These are phyloP conservation scores for Ceratobasidium sp. DNA, from an alignment of 1,284 basidiomycete genomes.

Conservation along the genomic window DNA sequence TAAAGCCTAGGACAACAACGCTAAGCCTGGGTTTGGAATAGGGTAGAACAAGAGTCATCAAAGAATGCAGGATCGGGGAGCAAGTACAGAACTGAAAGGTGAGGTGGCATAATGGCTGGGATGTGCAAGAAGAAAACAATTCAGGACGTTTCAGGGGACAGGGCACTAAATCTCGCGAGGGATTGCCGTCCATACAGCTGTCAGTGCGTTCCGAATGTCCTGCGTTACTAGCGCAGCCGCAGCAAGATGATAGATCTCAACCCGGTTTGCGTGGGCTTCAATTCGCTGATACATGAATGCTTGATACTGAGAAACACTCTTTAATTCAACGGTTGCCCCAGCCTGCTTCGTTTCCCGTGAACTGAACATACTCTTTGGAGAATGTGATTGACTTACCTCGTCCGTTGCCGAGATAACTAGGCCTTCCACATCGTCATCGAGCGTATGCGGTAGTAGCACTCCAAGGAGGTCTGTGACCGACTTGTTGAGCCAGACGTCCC, in stretches of 20 bases:
- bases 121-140: no score
- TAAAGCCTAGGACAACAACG: no score
- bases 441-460: neutral
- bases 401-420: no score
- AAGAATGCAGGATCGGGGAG: no score
- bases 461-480: neutral
- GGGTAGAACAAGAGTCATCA: no score
- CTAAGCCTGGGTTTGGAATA: no score
- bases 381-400: no score
- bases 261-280: neutral
- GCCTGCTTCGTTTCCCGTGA: neutral
- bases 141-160: no score
- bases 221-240: neutral
- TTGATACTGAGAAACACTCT: neutral
- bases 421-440: neutral
- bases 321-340: neutral
- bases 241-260: neutral
- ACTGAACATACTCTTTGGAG: neutral
- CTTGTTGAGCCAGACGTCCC: constrained; percentile 20
- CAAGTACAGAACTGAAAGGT: no score
- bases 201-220: neutral
- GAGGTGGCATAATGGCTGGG: no score
- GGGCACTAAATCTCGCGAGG: no score
- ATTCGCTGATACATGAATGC: neutral
- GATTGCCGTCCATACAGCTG: neutral